Evolutionary conservation across 768 basidiomycete genomes (phyloP).

Genomic region (Paxillus rubicundulus): DNA sequence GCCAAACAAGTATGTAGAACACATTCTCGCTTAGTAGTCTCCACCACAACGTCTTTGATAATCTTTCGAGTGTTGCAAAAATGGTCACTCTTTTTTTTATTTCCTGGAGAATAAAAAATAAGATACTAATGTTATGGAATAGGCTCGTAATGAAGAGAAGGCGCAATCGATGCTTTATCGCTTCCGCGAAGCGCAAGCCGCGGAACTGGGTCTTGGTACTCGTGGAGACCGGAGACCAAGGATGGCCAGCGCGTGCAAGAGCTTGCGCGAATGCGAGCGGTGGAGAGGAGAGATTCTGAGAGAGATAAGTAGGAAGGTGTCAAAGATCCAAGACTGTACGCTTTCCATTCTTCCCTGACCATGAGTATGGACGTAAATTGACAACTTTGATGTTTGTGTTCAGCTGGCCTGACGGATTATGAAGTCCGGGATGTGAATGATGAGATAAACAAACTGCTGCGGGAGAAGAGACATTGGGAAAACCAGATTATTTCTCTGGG

Average conservation of each 20-base stretch:
- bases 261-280: conserved; percentile 87
- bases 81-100: conserved; percentile 12
- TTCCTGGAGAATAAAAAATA: no score
- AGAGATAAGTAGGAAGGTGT: conserved; percentile 94
- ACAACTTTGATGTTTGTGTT: neutral
- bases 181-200: conserved; percentile 95
- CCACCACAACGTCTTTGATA: neutral
- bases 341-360: conserved; percentile 5
- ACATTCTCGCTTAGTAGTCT: neutral
- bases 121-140: neutral
- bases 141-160: conserved; percentile 99
- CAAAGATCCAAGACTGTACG: conserved; percentile 95
- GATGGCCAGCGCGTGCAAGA: conserved; percentile 91
- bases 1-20: conserved; percentile 20
- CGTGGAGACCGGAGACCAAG: conserved; percentile 82
- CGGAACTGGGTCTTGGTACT: conserved; percentile 89
- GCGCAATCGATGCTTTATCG: conserved; percentile 94
- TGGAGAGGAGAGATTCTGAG: conserved; percentile 95
- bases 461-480: conserved; percentile 97
- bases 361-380: neutral
- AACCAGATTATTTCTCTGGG: conserved; percentile 95
- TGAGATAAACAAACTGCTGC: conserved; percentile 93
- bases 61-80: neutral
- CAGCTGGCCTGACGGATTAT: conserved; percentile 92
- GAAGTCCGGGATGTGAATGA: conserved; percentile 96